Evolutionary conservation across 768 basidiomycete species (phyloP).

Genomic region (Collybia mongolica): DNA sequence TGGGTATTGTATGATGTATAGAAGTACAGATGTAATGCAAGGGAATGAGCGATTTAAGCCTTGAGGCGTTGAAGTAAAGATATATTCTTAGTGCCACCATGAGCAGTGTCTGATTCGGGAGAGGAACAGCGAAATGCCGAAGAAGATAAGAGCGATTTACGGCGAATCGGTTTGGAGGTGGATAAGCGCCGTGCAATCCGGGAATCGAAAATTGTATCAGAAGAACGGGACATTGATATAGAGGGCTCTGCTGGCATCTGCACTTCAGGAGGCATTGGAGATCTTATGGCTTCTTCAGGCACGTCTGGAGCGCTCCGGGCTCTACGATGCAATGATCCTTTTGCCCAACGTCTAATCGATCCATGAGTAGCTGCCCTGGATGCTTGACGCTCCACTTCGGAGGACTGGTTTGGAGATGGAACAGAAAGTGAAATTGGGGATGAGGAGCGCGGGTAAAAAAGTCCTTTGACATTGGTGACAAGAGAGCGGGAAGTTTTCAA

Average conservation of each 20-base stretch:
- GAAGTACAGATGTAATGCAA: constrained; percentile 14
- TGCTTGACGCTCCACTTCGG: constrained; percentile 11
- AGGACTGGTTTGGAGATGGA: constrained; percentile 4
- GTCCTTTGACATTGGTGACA: constrained; percentile 59
- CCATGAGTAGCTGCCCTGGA: constrained; percentile 25
- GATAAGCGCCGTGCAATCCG: constrained; percentile 4
- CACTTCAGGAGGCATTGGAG: constrained; percentile 1
- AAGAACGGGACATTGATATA: constrained; percentile 11
- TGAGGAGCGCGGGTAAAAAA: constrained; percentile 51
- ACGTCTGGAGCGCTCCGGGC: constrained; percentile 53
- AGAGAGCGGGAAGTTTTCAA: constrained; percentile 43
- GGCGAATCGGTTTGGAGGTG: constrained; percentile 6
- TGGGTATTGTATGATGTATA: constrained; percentile 19
- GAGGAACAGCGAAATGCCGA: constrained; percentile 8
- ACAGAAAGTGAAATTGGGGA: constrained; percentile 31
- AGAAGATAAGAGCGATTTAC: constrained; percentile 12
- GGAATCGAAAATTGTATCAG: constrained; percentile 7
- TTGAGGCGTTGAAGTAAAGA: constrained; percentile 35
- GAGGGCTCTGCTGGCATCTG: constrained; percentile 19
- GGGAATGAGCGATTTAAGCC: constrained; percentile 12
- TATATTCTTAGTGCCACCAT: constrained; percentile 26
- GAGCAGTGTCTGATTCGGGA: constrained; percentile 9
- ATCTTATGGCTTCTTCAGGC: constrained; percentile 16
- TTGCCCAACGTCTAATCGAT: constrained; percentile 48
- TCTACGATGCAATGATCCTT: constrained; percentile 46